Base-by-base conservation (phyloP, 441 rosid species). In the Viola pubescens region DNA sequence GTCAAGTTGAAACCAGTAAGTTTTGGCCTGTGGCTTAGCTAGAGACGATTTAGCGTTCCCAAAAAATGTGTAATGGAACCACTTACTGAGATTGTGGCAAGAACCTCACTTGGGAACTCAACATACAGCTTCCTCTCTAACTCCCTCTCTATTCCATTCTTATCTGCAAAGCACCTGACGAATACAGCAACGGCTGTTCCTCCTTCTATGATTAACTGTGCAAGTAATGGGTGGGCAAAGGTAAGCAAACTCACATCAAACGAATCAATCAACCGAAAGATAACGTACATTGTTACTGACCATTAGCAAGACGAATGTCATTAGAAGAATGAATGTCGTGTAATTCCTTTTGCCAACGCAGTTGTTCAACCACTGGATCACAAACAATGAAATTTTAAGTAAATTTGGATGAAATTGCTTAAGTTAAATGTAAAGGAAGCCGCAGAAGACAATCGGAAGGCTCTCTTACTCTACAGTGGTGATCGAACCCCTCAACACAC, bases 401-500 rank as follows among this genome's bases (percentile, higher is more conserved):
- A 37, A 47, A 16, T 16, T 58, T 51, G 53, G 39, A 3, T 37
- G 48, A 41, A 52, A 57, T 46, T 62, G 48, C 48, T 48, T 34
- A 56, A 42, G 48, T 26, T 26, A 2, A 9, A 39, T 51, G 47
- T 9, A 8, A 13, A 8, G 6, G 40, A 65, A 1, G 46, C 49
- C 6, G 53, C 34, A 26, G 34, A 26, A 26, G 34, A 26, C 34
- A 26, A 26, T 26, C 34, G 34, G 34, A 26, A 26, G 34, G 34
- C 34, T 26, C 34, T 10, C 75, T 65, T 82, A 87, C 98, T 79
- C 96, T 80, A 81, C 98, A 94, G 75, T 94, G 99, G 72, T 94
- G 97, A 75, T 94, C 99, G 70, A 94, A 94, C 61, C 99, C 97
- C 75, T 94, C 99, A 54, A 88, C 96, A 73, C 95, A 94, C 3